These are phyloP conservation scores for Epichloe sp. DNA, from an alignment of 2,329 filamentous ascomycete species.

Conservation along the genomic window DNA sequence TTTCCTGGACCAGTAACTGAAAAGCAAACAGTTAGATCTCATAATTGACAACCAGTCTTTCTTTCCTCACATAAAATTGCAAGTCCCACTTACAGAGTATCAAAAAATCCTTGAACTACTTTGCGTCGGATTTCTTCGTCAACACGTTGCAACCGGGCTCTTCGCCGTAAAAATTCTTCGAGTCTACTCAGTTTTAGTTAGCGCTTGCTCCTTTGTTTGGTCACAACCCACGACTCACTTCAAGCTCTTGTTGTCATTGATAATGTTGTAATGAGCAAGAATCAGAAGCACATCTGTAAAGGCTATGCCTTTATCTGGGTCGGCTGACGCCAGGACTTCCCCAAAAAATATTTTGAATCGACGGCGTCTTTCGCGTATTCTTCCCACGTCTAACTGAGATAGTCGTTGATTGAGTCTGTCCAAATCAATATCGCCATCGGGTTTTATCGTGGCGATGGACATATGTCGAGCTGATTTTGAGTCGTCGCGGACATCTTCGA, in stretches of 20 bases:
- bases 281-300: constrained; percentile 93
- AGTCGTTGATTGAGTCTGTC: constrained; percentile 62
- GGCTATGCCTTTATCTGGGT: constrained; percentile 77
- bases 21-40: neutral
- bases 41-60: neutral
- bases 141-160: constrained; percentile 80
- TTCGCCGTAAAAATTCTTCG: constrained; percentile 85
- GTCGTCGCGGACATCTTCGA: constrained; percentile 66
- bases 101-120: constrained; percentile 87
- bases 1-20: constrained; percentile 64
- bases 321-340: constrained; percentile 86
- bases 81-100: constrained; percentile 53
- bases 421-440: constrained; percentile 53
- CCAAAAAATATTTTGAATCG: constrained; percentile 94
- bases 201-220: neutral
- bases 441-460: constrained; percentile 39
- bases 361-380: constrained; percentile 61
- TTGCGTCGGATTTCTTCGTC: constrained; percentile 88
- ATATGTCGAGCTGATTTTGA: constrained; percentile 38
- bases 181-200: constrained; percentile 37
- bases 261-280: constrained; percentile 95
- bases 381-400: constrained; percentile 55
- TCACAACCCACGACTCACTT: constrained; percentile 37
- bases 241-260: constrained; percentile 92
- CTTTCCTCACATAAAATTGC: too few relatives aligned